Evolutionary conservation across 371 early-diverging fungal species (phyloP).

Genomic region (Mortierella sp.): DNA sequence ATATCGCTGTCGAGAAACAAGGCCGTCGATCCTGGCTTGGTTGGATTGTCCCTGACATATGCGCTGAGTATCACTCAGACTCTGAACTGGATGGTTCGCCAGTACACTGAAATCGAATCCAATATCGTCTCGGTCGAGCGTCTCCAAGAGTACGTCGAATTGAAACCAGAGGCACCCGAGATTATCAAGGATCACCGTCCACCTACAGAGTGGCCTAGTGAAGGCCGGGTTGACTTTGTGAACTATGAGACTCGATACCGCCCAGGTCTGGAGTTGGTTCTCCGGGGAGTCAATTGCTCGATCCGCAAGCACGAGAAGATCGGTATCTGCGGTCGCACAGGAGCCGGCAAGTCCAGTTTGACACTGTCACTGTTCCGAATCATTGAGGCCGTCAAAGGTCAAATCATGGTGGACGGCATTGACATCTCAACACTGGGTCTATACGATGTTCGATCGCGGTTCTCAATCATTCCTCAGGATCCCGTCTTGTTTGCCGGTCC

Average conservation of each 20-base stretch:
- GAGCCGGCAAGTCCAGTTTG: background rate
- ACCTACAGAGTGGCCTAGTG: background rate
- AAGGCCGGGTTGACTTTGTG: background rate
- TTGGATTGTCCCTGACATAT: background rate
- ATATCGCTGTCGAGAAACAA: background rate
- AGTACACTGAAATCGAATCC: background rate
- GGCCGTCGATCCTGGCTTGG: background rate
- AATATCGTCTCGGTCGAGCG: background rate
- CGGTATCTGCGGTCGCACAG: background rate
- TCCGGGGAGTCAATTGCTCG: background rate
- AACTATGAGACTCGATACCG: background rate
- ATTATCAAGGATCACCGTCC: background rate
- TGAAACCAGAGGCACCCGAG: background rate
- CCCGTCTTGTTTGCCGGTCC: background rate
- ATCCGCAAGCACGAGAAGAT: background rate
- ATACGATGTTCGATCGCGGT: too few species aligned
- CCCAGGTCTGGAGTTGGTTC: background rate
- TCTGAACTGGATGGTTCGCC: background rate
- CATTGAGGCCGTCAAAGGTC: background rate
- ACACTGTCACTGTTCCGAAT: background rate
- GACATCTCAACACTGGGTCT: background rate
- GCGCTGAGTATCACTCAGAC: background rate
- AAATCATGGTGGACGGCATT: background rate
- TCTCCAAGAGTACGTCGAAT: background rate
- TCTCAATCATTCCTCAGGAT: too few species aligned